Evolutionary conservation across 139 green algal genomes (phyloP).

Genomic region (Volvox africanus): DNA sequence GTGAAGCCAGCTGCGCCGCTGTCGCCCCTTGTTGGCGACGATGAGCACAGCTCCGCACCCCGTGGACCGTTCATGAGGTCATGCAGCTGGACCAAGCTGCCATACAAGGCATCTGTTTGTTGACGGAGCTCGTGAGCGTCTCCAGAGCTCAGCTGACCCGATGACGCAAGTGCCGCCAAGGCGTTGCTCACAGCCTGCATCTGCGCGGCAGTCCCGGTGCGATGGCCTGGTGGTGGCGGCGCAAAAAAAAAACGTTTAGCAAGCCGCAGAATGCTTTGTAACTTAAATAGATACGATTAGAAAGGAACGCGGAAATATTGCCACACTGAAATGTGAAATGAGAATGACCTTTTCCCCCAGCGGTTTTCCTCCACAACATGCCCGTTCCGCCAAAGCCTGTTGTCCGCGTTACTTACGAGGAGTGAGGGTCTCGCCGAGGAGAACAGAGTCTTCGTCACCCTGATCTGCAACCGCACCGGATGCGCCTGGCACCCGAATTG

Average conservation of each 20-base stretch:
- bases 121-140: background rate
- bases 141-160: background rate
- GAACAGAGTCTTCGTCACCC: conserved; percentile 25
- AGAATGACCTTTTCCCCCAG: too few relatives aligned
- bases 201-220: background rate
- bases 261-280: too few relatives aligned
- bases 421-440: conserved; percentile 31
- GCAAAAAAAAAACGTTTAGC: too few relatives aligned
- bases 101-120: conserved; percentile 47
- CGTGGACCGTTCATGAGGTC: conserved; percentile 53
- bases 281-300: too few relatives aligned
- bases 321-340: too few relatives aligned
- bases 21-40: background rate
- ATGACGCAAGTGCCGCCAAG: background rate
- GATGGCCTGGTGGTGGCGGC: background rate
- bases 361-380: too few relatives aligned
- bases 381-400: too few relatives aligned
- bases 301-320: too few relatives aligned
- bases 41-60: conserved; percentile 26
- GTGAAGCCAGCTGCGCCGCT: background rate
- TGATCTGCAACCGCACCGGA: background rate
- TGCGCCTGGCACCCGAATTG: background rate
- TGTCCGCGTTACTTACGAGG: background rate
- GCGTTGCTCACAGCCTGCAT: conserved; percentile 26
- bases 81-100: conserved; percentile 52